phyloP scores from a whole-genome alignment of 495 filamentous ascomycete genomes.

The Cryomyces minteri region DNA sequence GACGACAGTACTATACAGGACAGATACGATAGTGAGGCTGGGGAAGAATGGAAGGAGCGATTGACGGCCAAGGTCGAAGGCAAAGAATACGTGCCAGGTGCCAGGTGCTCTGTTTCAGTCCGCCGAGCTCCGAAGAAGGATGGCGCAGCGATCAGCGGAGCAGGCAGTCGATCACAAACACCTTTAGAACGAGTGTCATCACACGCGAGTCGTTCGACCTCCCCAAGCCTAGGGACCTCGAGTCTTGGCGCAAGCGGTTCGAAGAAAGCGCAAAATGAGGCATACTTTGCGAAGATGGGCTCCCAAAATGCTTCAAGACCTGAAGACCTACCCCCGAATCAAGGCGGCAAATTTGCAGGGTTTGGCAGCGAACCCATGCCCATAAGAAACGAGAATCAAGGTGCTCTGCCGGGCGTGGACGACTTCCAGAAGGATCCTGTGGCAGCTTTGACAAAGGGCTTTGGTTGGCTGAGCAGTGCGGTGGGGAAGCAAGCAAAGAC shows the following conservation, averaged over 20 bases:
- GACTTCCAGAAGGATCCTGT: slow-evolving; percentile 86
- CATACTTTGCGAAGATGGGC: slow-evolving; percentile 75
- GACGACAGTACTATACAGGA: slow-evolving; percentile 61
- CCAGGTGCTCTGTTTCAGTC: slow-evolving; percentile 1
- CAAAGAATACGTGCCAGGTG: slow-evolving; percentile 53
- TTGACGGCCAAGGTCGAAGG: slow-evolving; percentile 72
- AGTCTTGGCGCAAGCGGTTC: slow-evolving; percentile 2
- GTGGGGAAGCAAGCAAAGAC: slow-evolving; percentile 83
- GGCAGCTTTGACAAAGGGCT: slow-evolving; percentile 72
- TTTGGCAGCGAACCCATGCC: slow-evolving; percentile 59
- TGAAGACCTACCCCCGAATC: slow-evolving; percentile 57
- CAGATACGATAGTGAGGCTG: slow-evolving; percentile 67
- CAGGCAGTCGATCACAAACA: slow-evolving; percentile 16
- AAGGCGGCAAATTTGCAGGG: slow-evolving; percentile 81
- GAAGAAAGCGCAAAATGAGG: slow-evolving; percentile 56
- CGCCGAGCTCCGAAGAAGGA: not conserved
- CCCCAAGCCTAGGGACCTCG: slow-evolving; percentile 12
- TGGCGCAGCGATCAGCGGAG: slow-evolving; percentile 5
- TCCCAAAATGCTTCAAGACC: slow-evolving; percentile 58
- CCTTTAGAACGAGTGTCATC: slow-evolving; percentile 6
- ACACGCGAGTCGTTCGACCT: slow-evolving; percentile 9
- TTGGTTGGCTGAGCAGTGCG: slow-evolving; percentile 79
- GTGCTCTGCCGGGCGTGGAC: slow-evolving; percentile 42
- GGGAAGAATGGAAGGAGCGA: slow-evolving; percentile 92
- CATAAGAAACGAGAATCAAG: slow-evolving; percentile 10